Evolutionary conservation across 2,329 filamentous ascomycete species (phyloP), one percentile per base, ranked within the genome.

Genomic region (Cytospora chrysosperma): DNA sequence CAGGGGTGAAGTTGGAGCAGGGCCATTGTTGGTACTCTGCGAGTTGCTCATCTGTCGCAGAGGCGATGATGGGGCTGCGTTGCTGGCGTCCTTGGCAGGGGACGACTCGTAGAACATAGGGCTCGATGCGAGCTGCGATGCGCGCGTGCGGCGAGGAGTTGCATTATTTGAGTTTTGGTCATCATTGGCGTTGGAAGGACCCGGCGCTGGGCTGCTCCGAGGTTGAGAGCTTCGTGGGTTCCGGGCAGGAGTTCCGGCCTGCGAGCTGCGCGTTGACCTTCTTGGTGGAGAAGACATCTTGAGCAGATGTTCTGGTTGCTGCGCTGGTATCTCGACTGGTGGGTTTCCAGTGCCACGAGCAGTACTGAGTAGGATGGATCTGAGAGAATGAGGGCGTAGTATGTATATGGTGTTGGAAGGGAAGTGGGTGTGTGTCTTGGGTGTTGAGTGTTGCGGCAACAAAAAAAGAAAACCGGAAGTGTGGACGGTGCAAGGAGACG

Each of bases 21-120:
- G 74, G 32, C 72, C 72, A 32, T 70, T 71, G 56, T 71, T 70
- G 58, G 81, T 84, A 72, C 77, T 84, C 75, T 86, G 84, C 63
- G 78, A 83, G 68, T 84, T 80, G 64, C 81, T 83, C 78, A 83
- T 84, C 71, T 85, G 82, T 65, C 81, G 76, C 69, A 86, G 71
- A 13, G 84, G 84, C 43, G 84, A 86, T 9, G 83, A 85, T 30
- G 70, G 69, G 40, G 70, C 69, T 15, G 78, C 77, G 58, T 78
- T 75, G 49, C 72, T 72, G 9, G 72, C 72, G 21, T 62, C 69
- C 26, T 68, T 69, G 24, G 68, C 69, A 1, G 79, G 77, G 8
- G 81, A 79, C 12, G 81, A 86, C 70, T 84, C 86, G 76, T 88
- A 96, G 76, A 91, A 91, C 68, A 97, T 82, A 49, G 93, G 93